Conservation (phyloP, 2,329 filamentous ascomycete genomes). For the Claviceps cyperi region DNA sequence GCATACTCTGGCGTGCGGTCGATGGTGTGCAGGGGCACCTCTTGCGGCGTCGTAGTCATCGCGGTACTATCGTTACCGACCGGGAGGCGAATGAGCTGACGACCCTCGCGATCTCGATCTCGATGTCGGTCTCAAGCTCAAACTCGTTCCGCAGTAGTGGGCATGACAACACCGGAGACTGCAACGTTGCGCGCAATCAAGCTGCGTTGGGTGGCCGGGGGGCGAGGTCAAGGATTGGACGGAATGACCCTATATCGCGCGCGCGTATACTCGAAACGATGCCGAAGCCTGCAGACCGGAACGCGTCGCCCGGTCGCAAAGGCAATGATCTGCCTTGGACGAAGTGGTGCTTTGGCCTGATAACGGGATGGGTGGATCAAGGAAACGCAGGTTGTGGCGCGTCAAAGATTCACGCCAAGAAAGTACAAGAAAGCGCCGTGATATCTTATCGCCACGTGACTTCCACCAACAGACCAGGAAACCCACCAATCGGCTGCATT, state of each 20-base stretch:
- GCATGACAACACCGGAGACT: background rate
- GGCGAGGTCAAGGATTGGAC: background rate
- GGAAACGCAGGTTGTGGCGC: slow-evolving; percentile 1
- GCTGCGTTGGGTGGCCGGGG: background rate
- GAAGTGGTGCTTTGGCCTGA: slow-evolving; percentile 2
- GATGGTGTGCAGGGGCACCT: slow-evolving; percentile 30
- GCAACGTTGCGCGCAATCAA: slow-evolving; percentile 2
- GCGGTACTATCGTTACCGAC: slow-evolving; percentile 2
- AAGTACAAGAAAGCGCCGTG: background rate
- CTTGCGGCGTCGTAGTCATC: slow-evolving; percentile 17
- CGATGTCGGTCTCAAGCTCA: background rate
- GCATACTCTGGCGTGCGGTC: slow-evolving; percentile 57
- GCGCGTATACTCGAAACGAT: slow-evolving; percentile 1
- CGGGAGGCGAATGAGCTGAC: background rate
- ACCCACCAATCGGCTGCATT: slow-evolving; percentile 14
- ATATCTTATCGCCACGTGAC: background rate
- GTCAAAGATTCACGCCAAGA: background rate
- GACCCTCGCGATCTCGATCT: background rate
- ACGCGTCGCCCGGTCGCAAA: slow-evolving; percentile 10
- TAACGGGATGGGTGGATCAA: background rate
- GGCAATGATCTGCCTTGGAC: slow-evolving; percentile 8
- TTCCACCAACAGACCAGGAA: background rate
- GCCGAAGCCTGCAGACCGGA: background rate
- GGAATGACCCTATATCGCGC: background rate
- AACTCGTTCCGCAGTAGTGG: background rate